Percentiles rank a stretch among this genome's conserved stretches.
Conservation (phyloP, 768 basidiomycete species). For the Phanerochaete carnosa region DNA sequence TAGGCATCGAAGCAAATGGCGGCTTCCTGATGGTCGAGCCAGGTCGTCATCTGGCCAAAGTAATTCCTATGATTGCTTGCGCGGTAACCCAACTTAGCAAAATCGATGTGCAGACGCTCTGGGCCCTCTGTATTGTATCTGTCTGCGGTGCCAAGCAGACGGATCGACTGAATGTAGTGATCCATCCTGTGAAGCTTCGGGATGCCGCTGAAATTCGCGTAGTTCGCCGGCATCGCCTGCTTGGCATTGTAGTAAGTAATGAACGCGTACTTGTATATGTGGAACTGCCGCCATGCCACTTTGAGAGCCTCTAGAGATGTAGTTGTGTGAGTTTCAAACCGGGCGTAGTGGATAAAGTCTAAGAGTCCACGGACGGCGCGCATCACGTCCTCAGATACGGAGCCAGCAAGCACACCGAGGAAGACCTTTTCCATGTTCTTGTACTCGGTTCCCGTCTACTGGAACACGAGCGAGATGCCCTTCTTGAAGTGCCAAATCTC, state of each 20-base stretch:
- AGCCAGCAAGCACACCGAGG: slow-evolving; percentile 17
- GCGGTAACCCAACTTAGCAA: slow-evolving; percentile 28
- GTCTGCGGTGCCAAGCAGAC: slow-evolving; percentile 22
- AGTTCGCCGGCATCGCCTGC: slow-evolving; percentile 7
- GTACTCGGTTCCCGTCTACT: slow-evolving; percentile 42
- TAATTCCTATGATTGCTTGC: slow-evolving; percentile 28
- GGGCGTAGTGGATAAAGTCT: slow-evolving; percentile 38
- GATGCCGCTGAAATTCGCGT: too few species aligned
- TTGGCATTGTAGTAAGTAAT: slow-evolving; percentile 29
- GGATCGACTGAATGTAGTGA: slow-evolving; percentile 17
- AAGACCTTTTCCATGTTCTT: slow-evolving; percentile 27
- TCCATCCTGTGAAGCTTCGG: slow-evolving; percentile 17
- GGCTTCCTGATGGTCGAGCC: slow-evolving; percentile 25
- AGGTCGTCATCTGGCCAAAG: slow-evolving; percentile 28
- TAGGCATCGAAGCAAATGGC: slow-evolving; percentile 11
- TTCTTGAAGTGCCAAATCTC: slow-evolving; percentile 18
- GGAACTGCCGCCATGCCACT: slow-evolving; percentile 30
- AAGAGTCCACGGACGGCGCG: slow-evolving; percentile 29
- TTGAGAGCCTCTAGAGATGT: slow-evolving; percentile 27
- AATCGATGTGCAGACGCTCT: slow-evolving; percentile 31
- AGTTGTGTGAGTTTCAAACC: slow-evolving; percentile 30
- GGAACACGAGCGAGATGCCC: slow-evolving; percentile 29
- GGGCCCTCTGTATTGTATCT: slow-evolving; percentile 29
- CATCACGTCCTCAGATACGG: slow-evolving; percentile 15
- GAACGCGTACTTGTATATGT: slow-evolving; percentile 35